Evolutionary conservation across 352 stramenopile species (phyloP), one percentile per base, ranked within the genome.

Genomic region (Phytopythium helicoides): DNA sequence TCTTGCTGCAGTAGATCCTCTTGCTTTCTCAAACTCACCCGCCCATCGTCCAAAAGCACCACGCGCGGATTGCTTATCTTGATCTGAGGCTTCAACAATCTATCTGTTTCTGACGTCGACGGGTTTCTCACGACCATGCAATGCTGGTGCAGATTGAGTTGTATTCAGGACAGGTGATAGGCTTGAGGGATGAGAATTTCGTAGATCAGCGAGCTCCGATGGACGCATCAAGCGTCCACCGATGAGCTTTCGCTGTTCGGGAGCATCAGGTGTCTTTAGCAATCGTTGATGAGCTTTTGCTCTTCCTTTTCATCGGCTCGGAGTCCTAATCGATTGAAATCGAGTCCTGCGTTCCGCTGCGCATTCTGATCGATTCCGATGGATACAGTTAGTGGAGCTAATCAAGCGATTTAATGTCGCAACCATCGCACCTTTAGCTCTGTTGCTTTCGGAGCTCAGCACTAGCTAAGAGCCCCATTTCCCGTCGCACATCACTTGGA

Each of bases 401-500:
- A n/a, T n/a, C n/a, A n/a, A 69, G 45, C 28, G 28, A 33, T 33
- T 5, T 33, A 33, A 33, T 33, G 9, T 33, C 28, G 28, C 28
- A 9, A 33, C 5, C 28, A 5, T 33, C 28, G 28, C 28, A 33
- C 28, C 28, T 33, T 33, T 33, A 33, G 9, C 11, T 54, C 22
- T 52, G 57, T 15, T 50, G 35, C 3, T 35, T 47, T n/a, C 37
- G 37, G 49, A 58, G 58, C 23, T 60, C 62, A 0, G 48, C 33
- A 26, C 61, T 59, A 10, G 53, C 57, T 8, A 76, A 54, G 34
- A 66, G 10, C 10, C 71, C 26, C 73, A 91, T 89, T 58, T 87
- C 80, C 2, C 60, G 58, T 18, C 64, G 70, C 22, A 86, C 70
- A 19, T 71, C 51, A 2, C 52, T 18, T 14, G 34, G 4, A 34